Base-by-base conservation (phyloP, 106 monocot species). In the Phalaenopsis equestris region DNA sequence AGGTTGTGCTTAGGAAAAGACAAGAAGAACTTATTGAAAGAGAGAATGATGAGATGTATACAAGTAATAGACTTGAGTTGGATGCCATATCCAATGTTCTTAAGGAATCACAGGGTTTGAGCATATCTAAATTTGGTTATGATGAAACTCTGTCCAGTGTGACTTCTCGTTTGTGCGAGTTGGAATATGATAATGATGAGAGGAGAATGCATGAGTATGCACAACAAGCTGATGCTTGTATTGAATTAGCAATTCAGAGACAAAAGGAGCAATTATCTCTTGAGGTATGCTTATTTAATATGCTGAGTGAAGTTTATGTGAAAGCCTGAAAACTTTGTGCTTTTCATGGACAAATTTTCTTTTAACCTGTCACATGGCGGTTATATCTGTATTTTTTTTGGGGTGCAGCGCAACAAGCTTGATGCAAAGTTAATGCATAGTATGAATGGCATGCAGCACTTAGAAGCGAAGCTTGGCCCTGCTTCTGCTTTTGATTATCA, bases 361-460 rank as follows among this genome's bases (percentile, higher is more conserved):
- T 70, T 73, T n/a, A 8, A 42, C 12, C 42, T 74, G 6, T 74
- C 14, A 37, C 43, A 74, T 42, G 17, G 15, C 7, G 5, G 43
- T 45, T 43, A 42, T 9, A 30, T 70, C 3, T 18, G 48, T 67
- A 49, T 77, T 56, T 52, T 80, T 39, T 79, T 10, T 30, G 30
- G 30, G 36, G 73, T 90, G 47, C 84, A 97, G 97, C 87, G 92
- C 75, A 86, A 85, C 87, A 97, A 94, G 86, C 84, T 87, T 73
- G 97, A 97, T 88, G 89, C 90, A 77, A 91, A 82, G 84, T 94
- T 97, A 43, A 78, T 97, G 94, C 67, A 86, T 39, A 92, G 68
- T 81, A 37, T 90, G 1, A 79, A 79, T 77, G 87, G 48, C 77
- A 86, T 94, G 80, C 89, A 89, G 49, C 89, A 87, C 72, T 81